Evolutionary conservation across 2,329 filamentous ascomycete species (phyloP).

Genomic region (Arachnopeziza araneosa): DNA sequence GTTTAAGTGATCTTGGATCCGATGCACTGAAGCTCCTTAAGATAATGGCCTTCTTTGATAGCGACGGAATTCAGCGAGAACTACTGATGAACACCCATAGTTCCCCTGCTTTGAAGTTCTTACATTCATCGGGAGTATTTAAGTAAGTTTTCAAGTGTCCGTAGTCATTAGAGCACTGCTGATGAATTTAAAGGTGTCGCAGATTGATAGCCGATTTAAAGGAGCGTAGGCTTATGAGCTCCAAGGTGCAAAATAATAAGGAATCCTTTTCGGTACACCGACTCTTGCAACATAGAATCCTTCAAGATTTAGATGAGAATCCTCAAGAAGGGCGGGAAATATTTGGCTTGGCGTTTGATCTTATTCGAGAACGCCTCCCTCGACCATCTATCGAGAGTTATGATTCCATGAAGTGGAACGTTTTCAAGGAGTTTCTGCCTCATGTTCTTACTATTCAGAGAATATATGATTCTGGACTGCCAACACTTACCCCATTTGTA

Average conservation of each 20-base stretch:
- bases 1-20: conserved; percentile 10
- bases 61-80: conserved; percentile 15
- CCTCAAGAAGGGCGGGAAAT: conserved; percentile 10
- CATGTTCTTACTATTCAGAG: conserved; percentile 15
- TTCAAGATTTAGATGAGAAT: conserved; percentile 14
- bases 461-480: conserved; percentile 9
- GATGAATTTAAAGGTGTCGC: too few relatives aligned
- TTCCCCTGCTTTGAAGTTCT: conserved; percentile 4
- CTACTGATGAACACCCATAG: conserved; percentile 12
- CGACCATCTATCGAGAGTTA: conserved; percentile 11
- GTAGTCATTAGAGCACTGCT: not conserved
- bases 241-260: conserved; percentile 9
- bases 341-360: conserved; percentile 12
- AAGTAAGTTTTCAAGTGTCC: conserved; percentile 1
- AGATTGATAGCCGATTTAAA: too few relatives aligned
- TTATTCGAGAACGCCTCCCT: conserved; percentile 13
- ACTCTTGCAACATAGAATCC: conserved; percentile 10
- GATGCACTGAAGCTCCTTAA: conserved; percentile 14
- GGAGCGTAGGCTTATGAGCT: conserved; percentile 2
- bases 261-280: conserved; percentile 15
- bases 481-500: conserved; percentile 9
- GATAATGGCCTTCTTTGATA: conserved; percentile 18
- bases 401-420: conserved; percentile 14
- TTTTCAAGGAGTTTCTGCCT: conserved; percentile 19
- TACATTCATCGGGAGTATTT: conserved; percentile 4